Conservation (phyloP, 495 filamentous ascomycete genomes). For the Neurospora sp. region DNA sequence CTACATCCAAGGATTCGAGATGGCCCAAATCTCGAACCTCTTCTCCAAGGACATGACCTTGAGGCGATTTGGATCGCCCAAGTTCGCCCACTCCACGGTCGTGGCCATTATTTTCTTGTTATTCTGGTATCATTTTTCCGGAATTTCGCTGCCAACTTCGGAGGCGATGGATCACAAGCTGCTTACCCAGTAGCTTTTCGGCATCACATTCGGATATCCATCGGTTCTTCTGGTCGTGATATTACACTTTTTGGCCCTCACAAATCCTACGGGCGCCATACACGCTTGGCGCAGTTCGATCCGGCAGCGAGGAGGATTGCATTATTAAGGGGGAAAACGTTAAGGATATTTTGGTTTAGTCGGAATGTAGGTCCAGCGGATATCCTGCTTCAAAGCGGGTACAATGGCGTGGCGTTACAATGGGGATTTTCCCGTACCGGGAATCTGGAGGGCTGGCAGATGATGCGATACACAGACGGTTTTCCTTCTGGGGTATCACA, state of each 20-base stretch:
- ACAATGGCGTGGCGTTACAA: not conserved
- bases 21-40: slow-evolving; percentile 17
- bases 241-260: not conserved
- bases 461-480: not conserved
- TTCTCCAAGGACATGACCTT: slow-evolving; percentile 4
- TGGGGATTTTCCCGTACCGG: not conserved
- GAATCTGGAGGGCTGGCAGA: not conserved
- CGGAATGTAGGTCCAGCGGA: not conserved
- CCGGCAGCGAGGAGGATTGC: not conserved
- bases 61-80: slow-evolving; percentile 8
- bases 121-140: slow-evolving; percentile 17
- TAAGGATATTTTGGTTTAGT: not conserved
- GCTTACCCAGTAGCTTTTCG: not conserved
- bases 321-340: not conserved
- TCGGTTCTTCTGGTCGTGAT: not conserved
- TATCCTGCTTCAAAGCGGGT: not conserved
- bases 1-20: slow-evolving; percentile 35
- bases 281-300: not conserved
- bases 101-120: slow-evolving; percentile 17
- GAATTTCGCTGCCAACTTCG: slow-evolving; percentile 5
- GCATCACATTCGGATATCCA: not conserved
- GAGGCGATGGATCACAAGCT: slow-evolving; percentile 1
- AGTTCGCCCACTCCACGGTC: slow-evolving; percentile 15
- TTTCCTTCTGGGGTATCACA: not conserved
- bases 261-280: not conserved